These are phyloP conservation scores for Fistulinella staudtii DNA, from an alignment of 1,284 basidiomycete species.

Conservation along the genomic window DNA sequence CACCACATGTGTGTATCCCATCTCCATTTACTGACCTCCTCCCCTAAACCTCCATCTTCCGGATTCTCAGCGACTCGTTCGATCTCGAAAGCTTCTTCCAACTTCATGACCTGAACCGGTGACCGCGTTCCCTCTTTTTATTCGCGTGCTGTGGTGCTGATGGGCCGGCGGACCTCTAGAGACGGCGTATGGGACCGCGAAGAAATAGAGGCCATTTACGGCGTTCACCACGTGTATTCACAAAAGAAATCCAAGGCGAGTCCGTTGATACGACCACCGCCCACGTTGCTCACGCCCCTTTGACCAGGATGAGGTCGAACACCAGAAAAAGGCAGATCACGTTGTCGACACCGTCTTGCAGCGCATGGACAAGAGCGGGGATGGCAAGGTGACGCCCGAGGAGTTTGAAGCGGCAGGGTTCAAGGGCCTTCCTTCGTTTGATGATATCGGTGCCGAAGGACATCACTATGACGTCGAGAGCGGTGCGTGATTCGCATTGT, in stretches of 20 bases:
- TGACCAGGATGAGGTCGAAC: constrained; percentile 66
- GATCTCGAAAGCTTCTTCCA: constrained; percentile 80
- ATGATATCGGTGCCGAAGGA: constrained; percentile 81
- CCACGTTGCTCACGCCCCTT: neutral
- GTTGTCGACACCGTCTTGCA: constrained; percentile 78
- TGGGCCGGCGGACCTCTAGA: constrained; percentile 35
- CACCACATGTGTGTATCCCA: constrained; percentile 69
- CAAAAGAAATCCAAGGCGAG: constrained; percentile 76
- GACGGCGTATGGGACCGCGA: constrained; percentile 73
- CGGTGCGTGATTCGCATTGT: constrained; percentile 43
- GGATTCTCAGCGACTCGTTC: constrained; percentile 78
- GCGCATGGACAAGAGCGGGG: constrained; percentile 73
- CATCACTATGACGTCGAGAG: constrained; percentile 93
- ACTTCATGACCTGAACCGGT: constrained; percentile 88
- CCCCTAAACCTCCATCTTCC: no score
- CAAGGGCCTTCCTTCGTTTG: constrained; percentile 82
- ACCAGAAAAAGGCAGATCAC: constrained; percentile 80
- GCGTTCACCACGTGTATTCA: constrained; percentile 93
- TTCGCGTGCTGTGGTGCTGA: neutral
- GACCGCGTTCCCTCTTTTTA: constrained; percentile 1
- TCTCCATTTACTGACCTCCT: no score
- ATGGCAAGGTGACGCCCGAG: constrained; percentile 73
- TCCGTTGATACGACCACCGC: neutral
- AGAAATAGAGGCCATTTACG: constrained; percentile 90
- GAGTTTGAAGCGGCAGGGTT: constrained; percentile 83